Conservation (phyloP, 169 alveolate genomes). For the Perkinsus marinus region DNA sequence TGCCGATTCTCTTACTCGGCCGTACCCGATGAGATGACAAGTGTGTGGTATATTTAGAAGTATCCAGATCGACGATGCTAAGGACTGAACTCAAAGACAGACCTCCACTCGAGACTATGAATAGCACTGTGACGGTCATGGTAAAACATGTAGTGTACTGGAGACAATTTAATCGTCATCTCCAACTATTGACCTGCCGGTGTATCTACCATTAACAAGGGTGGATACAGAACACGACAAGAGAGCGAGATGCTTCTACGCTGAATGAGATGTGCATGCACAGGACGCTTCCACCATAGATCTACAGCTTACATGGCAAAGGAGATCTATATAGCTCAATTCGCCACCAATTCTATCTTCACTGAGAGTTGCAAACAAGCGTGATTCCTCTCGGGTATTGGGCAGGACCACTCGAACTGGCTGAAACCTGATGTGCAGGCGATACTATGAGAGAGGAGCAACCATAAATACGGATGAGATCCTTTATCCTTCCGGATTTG, state of each 20-base stretch:
- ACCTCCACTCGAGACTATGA: background rate
- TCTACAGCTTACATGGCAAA: background rate
- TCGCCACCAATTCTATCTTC: background rate
- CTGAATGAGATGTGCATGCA: too few relatives aligned
- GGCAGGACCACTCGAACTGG: background rate
- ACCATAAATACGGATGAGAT: background rate
- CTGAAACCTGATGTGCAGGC: background rate
- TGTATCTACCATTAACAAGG: background rate
- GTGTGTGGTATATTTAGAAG: too few relatives aligned
- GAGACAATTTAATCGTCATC: background rate
- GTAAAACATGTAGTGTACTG: background rate
- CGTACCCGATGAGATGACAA: too few relatives aligned
- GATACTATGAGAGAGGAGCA: background rate
- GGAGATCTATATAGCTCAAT: background rate
- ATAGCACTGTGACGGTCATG: background rate
- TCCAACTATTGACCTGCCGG: background rate
- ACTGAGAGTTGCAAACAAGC: background rate
- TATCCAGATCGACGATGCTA: too few relatives aligned
- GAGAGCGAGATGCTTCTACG: too few relatives aligned
- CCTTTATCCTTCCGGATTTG: background rate
- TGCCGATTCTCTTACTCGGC: too few relatives aligned
- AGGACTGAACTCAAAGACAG: too few relatives aligned
- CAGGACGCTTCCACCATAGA: too few relatives aligned
- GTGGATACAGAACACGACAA: too few relatives aligned
- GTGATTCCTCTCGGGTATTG: background rate